These are phyloP conservation scores for Monascus purpureus DNA, from an alignment of 495 filamentous ascomycete genomes.

Conservation along the genomic window DNA sequence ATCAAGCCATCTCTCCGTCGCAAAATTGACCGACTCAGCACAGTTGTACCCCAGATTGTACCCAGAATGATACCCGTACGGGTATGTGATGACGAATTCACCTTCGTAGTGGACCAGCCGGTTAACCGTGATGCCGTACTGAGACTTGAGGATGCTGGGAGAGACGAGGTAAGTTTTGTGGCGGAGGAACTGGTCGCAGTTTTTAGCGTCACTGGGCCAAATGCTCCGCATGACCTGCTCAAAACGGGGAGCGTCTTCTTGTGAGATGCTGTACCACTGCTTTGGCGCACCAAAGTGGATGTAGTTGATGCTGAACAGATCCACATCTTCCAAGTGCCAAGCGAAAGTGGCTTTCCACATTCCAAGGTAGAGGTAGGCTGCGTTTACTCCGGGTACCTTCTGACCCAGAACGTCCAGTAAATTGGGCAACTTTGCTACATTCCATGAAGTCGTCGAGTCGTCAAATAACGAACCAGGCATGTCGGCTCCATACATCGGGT, in stretches of 20 bases:
- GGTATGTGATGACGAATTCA: constrained; percentile 97
- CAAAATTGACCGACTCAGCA: constrained; percentile 98
- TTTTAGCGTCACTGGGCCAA: constrained; percentile 94
- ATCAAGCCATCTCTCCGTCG: constrained; percentile 81
- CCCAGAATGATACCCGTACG: constrained; percentile 96
- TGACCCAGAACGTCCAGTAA: constrained; percentile 87
- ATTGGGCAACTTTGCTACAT: constrained; percentile 86
- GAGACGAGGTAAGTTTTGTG: constrained; percentile 99
- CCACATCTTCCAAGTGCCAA: constrained; percentile 97
- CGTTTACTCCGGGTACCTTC: constrained; percentile 94
- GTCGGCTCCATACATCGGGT: constrained; percentile 91
- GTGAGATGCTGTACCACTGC: constrained; percentile 98
- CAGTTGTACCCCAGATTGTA: constrained; percentile 99
- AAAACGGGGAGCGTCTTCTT: constrained; percentile 85
- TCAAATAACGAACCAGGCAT: constrained; percentile 95
- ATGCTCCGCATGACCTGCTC: constrained; percentile 93
- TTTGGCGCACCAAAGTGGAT: constrained; percentile 98
- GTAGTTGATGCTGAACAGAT: constrained; percentile 99
- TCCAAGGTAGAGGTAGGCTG: constrained; percentile 93
- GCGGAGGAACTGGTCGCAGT: constrained; percentile 88
- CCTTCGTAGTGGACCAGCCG: constrained; percentile 90
- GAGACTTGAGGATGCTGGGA: constrained; percentile 66
- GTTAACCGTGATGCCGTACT: constrained; percentile 91
- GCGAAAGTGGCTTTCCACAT: constrained; percentile 99
- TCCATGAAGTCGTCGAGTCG: constrained; percentile 74